A percentile compares a stretch with the other conserved stretches of the same genome.
Evolutionary conservation across 192 early-diverging fungal species (phyloP).

Genomic region (Coemansia sp.): DNA sequence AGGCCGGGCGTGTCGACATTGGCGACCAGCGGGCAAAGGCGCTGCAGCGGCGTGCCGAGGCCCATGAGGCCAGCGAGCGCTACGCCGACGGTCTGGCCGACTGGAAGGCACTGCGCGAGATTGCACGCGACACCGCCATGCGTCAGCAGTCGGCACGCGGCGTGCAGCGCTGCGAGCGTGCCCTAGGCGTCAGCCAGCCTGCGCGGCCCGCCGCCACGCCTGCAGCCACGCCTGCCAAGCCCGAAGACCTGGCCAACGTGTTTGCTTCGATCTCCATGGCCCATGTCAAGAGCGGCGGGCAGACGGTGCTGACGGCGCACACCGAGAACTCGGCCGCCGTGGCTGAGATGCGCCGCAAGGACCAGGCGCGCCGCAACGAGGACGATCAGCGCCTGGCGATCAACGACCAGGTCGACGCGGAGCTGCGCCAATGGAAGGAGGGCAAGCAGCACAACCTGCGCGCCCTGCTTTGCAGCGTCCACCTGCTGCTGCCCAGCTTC

Average conservation of each 20-base stretch:
- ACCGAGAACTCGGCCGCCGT: slow-evolving; percentile 55
- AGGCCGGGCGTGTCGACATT: slow-evolving; percentile 26
- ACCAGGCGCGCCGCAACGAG: slow-evolving; percentile 64
- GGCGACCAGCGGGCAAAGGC: slow-evolving; percentile 68
- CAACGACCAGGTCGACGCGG: slow-evolving; percentile 74
- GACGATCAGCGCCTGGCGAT: slow-evolving; percentile 71
- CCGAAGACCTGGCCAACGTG: slow-evolving; percentile 31
- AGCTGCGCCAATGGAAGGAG: slow-evolving; percentile 69
- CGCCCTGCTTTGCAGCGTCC: slow-evolving; percentile 76
- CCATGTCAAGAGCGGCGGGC: slow-evolving; percentile 23
- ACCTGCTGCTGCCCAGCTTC: slow-evolving; percentile 80
- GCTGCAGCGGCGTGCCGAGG: slow-evolving; percentile 70
- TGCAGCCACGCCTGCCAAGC: not conserved
- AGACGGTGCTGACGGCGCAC: slow-evolving; percentile 13
- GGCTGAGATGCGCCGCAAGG: slow-evolving; percentile 67
- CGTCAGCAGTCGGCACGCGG: slow-evolving; percentile 50
- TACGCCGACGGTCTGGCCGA: slow-evolving; percentile 65
- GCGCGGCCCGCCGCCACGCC: not conserved
- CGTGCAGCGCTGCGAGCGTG: slow-evolving; percentile 56
- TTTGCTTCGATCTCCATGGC: slow-evolving; percentile 44
- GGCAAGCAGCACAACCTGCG: slow-evolving; percentile 91
- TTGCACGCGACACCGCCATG: slow-evolving; percentile 19
- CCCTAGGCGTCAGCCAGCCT: slow-evolving; percentile 33
- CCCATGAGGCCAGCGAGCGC: slow-evolving; percentile 78
- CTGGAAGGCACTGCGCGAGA: slow-evolving; percentile 52